Percentiles rank a stretch among this genome's conserved stretches.
Conservation (phyloP, 2,329 filamentous ascomycete genomes). For the Westerdykella ornata region DNA sequence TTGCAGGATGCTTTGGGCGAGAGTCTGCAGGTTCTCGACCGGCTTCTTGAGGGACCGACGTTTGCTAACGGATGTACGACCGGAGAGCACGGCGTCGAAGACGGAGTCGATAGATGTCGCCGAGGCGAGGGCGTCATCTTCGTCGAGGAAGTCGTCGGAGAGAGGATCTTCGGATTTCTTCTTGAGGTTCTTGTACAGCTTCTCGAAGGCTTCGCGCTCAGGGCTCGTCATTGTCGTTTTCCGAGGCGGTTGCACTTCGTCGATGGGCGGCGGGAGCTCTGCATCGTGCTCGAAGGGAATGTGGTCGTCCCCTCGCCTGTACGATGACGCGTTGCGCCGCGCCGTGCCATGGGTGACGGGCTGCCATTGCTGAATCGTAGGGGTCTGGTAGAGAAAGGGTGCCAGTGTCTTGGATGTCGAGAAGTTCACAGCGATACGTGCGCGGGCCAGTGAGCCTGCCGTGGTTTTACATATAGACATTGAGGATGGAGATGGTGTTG, state of each 20-base stretch:
- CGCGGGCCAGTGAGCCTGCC: conserved; percentile 29
- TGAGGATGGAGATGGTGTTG: neutral
- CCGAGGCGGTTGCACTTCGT: conserved; percentile 13
- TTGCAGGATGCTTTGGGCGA: conserved; percentile 14
- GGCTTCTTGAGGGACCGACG: conserved; percentile 4
- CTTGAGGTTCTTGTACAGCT: conserved; percentile 25
- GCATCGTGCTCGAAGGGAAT: conserved; percentile 52
- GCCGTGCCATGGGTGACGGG: conserved; percentile 10
- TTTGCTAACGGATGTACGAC: conserved; percentile 5
- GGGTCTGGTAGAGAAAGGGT: conserved; percentile 67
- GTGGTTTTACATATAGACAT: conserved; percentile 30
- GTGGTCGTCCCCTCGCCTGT: conserved; percentile 28
- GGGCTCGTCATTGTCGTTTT: conserved; percentile 32
- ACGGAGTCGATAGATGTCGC: conserved; percentile 19
- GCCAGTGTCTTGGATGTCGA: conserved; percentile 42
- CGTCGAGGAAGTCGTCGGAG: conserved; percentile 12
- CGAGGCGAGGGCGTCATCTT: conserved; percentile 5
- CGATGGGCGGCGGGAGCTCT: conserved; percentile 15
- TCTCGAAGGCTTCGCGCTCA: conserved; percentile 33
- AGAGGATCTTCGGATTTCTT: conserved; percentile 10
- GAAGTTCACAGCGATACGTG: conserved; percentile 16
- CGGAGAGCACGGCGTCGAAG: conserved; percentile 25
- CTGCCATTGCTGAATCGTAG: conserved; percentile 48
- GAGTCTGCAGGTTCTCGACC: conserved; percentile 7
- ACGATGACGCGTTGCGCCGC: conserved; percentile 18